Evolutionary conservation across 1,139 yeast genomes (phyloP).

Genomic region (Candida sanyaensis): DNA sequence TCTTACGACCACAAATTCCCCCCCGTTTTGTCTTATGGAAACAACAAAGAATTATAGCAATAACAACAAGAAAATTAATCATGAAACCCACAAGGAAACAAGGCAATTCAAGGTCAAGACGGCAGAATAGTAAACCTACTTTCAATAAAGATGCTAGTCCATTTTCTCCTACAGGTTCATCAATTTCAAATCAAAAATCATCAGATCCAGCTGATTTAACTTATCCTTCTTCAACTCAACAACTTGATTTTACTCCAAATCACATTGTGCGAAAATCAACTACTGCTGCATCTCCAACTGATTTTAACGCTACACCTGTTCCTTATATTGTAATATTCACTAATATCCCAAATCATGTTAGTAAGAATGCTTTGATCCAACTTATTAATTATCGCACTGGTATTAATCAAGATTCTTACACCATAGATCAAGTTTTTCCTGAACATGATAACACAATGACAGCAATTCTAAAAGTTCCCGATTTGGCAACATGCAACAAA

Average conservation of each 20-base stretch:
- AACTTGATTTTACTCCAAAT: neutral
- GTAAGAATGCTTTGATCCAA: neutral
- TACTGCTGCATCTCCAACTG: conserved; percentile 4
- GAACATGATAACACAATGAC: neutral
- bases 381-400: neutral
- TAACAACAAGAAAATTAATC: neutral
- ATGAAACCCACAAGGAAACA: conserved; percentile 3
- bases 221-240: neutral
- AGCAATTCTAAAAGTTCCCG: conserved; percentile 1
- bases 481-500: conserved; percentile 1
- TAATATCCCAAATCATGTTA: neutral
- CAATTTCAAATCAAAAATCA: neutral
- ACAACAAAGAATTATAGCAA: neutral
- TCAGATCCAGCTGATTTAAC: conserved; percentile 4
- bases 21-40: too few relatives aligned
- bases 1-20: neutral
- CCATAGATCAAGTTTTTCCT: neutral
- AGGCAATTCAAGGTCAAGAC: neutral
- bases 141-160: conserved; percentile 30
- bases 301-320: neutral
- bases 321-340: neutral
- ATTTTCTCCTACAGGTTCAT: conserved; percentile 22
- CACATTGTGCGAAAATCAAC: conserved; percentile 2
- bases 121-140: conserved; percentile 3
- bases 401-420: neutral